A percentile compares a stretch with the other conserved stretches of the same genome.
Evolutionary conservation across 2,329 filamentous ascomycete species (phyloP).

Genomic region (Cadophora gregata): DNA sequence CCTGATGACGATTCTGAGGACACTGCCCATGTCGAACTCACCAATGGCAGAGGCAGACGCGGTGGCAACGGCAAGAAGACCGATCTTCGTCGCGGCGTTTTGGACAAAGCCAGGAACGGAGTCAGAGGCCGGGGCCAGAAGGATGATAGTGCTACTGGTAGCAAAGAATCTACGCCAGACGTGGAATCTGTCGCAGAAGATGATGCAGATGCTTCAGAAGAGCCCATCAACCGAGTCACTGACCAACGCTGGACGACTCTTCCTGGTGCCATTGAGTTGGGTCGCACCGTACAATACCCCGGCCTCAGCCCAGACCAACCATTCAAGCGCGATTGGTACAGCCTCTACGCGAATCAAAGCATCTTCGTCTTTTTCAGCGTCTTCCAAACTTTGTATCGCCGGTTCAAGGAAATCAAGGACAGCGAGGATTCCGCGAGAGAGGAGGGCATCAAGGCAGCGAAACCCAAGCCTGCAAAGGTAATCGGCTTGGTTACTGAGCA

Average conservation of each 20-base stretch:
- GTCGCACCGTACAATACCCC: conserved; percentile 58
- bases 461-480: conserved; percentile 80
- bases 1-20: conserved; percentile 77
- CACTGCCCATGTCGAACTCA: conserved; percentile 69
- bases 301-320: conserved; percentile 78
- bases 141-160: conserved; percentile 80
- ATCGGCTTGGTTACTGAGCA: conserved; percentile 84
- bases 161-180: conserved; percentile 89
- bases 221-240: conserved; percentile 66
- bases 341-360: conserved; percentile 88
- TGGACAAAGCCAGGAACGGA: conserved; percentile 78
- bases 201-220: conserved; percentile 67
- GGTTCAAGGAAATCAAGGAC: conserved; percentile 83
- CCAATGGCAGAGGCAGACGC: conserved; percentile 71
- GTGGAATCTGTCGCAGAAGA: conserved; percentile 79
- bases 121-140: conserved; percentile 72
- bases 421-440: conserved; percentile 75
- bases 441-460: conserved; percentile 75
- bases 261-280: conserved; percentile 55
- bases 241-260: conserved; percentile 70
- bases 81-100: conserved; percentile 82
- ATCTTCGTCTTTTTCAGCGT: conserved; percentile 96
- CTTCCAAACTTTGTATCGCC: conserved; percentile 88
- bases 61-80: conserved; percentile 71
- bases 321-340: conserved; percentile 81